Percentiles rank a stretch among this genome's conserved stretches.
These are phyloP conservation scores for Flaveria brownii DNA, from an alignment of 129 eudicot genomes.

Conservation along the genomic window DNA sequence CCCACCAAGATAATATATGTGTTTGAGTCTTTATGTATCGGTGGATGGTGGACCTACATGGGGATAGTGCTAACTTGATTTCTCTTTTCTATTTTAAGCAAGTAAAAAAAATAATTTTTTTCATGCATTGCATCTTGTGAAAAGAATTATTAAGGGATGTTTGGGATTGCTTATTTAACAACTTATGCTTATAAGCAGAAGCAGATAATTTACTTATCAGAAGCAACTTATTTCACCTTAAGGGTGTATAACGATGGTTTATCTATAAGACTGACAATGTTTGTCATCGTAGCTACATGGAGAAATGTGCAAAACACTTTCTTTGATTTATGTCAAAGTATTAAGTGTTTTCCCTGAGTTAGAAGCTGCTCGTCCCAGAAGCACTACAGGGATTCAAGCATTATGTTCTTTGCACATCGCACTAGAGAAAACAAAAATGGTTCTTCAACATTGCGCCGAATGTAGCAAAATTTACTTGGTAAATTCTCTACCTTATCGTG, in stretches of 20 bases:
- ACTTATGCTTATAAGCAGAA: neutral
- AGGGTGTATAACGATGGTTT: neutral
- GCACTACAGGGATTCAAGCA: constrained; percentile 98
- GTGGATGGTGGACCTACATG: constrained; percentile 17
- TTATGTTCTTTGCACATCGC: constrained; percentile 92
- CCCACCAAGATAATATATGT: constrained; percentile 4
- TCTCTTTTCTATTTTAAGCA: neutral
- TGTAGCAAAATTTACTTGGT: constrained; percentile 98
- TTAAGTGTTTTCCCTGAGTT: constrained; percentile 73
- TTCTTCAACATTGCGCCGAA: constrained; percentile 94
- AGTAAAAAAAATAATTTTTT: neutral
- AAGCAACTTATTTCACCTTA: neutral
- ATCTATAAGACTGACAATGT: constrained; percentile 21
- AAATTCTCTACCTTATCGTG: constrained; percentile 18
- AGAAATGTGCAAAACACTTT: constrained; percentile 83
- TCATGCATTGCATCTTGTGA: neutral
- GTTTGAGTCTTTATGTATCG: neutral
- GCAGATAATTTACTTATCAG: neutral
- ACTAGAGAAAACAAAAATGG: constrained; percentile 85
- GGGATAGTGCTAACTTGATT: constrained; percentile 16
- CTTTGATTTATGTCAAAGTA: constrained; percentile 65
- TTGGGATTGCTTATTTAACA: neutral
- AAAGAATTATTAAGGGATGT: neutral
- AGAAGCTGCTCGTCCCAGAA: constrained; percentile 95
- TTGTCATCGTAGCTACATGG: constrained; percentile 75